Evolutionary conservation across 176 grass and related monocot species (phyloP), one percentile per base, ranked within the genome.

Genomic region (Oryza coarctata): DNA sequence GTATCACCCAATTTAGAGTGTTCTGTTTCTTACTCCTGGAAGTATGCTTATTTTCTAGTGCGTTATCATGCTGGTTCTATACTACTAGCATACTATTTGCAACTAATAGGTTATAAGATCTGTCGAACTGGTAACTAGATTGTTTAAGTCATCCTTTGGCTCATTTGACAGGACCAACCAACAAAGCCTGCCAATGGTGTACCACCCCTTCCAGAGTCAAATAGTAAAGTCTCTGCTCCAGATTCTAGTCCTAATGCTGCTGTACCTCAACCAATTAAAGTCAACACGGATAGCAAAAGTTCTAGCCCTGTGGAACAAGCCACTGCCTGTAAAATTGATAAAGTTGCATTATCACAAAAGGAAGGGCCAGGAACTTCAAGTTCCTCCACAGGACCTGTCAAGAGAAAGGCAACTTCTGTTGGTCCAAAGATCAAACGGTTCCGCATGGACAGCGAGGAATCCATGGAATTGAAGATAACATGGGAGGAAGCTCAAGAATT

Each of bases 401-500:
- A 95, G 88, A 95, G 89, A 71, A 99, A 96, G 90, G 78, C 85
- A 70, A 85, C 85, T 83, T 90, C 77, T 70, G 80, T 93, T 75
- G 89, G 87, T 71, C 79, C 81, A 12, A 99, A 99, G 80, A 89
- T 89, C 88, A 99, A 99, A 82, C 86, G 97, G 58, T 61, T 96
- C 73, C 80, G 87, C 61, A 99, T 99, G 23, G 97, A 99, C 70
- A 99, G 79, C 28, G 97, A 99, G 80, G 97, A 99, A 50, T 99
- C 97, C 49, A 94, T 99, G 85, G 97, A 99, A 68, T 87, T 99
- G 85, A 99, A 94, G 83, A 73, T 99, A 84, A 96, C 93, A 52
- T 99, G 97, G 97, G 97, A 99, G 66, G 97, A 99, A 88, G 97
- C 97, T 65, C 97, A 99, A 83, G 80, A 89, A 77, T 85, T 96